Conservation (phyloP, 148 eudicot genomes). For the Rhododendron simsii region DNA sequence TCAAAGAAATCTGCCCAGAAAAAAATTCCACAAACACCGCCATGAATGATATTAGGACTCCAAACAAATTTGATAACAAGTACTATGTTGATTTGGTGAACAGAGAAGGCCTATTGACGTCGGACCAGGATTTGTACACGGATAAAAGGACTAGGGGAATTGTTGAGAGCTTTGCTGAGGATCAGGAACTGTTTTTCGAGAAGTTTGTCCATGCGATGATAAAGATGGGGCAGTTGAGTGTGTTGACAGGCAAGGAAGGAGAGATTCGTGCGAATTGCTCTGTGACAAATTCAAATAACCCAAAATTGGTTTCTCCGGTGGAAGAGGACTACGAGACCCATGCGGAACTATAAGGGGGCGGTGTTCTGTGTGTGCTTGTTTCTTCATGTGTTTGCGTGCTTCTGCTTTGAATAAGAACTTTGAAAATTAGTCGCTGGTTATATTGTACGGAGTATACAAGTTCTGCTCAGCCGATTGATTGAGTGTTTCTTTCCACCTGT, state of each 20-base stretch:
- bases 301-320: background rate
- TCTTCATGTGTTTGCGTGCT: background rate
- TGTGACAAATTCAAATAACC: conserved; percentile 16
- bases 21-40: conserved; percentile 22
- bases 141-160: conserved; percentile 28
- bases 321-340: conserved; percentile 1
- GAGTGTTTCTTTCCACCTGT: background rate
- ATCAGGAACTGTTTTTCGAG: conserved; percentile 34
- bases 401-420: background rate
- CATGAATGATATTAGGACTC: conserved; percentile 22
- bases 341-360: background rate
- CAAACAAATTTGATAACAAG: conserved; percentile 39
- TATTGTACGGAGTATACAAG: background rate
- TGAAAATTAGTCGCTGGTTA: background rate
- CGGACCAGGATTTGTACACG: conserved; percentile 45
- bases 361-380: background rate
- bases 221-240: conserved; percentile 44
- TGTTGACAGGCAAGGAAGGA: conserved; percentile 34
- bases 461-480: background rate
- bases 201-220: conserved; percentile 34
- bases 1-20: conserved; percentile 29
- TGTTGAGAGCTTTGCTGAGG: conserved; percentile 36
- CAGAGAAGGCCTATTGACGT: conserved; percentile 43
- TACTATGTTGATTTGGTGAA: conserved; percentile 49
- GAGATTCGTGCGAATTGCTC: conserved; percentile 48